phyloP scores from a whole-genome alignment of 345 rosid species.

The Zanthoxylum bungeanum region DNA sequence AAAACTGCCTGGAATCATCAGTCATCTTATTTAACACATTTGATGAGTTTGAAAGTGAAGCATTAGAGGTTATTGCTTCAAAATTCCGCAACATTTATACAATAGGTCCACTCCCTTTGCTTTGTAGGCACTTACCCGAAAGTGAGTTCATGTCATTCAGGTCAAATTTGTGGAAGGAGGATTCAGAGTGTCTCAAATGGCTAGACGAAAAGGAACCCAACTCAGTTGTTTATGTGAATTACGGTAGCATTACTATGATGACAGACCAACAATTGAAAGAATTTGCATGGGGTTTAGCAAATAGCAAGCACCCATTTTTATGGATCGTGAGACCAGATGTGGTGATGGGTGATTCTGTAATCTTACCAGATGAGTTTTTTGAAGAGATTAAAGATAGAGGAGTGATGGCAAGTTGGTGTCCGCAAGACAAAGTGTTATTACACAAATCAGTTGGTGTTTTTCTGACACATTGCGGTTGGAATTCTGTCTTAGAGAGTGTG shows the following conservation, averaged over 20 bases:
- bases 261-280: slow-evolving; percentile 7
- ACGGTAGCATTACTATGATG: slow-evolving; percentile 27
- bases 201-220: slow-evolving; percentile 8
- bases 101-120: slow-evolving; percentile 21
- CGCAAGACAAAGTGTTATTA: slow-evolving; percentile 20
- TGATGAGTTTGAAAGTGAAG: slow-evolving; percentile 17
- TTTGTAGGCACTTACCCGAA: background rate
- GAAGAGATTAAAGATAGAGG: slow-evolving; percentile 24
- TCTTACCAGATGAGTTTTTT: slow-evolving; percentile 13
- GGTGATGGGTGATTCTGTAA: slow-evolving; percentile 3
- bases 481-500: slow-evolving; percentile 19
- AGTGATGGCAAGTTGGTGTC: slow-evolving; percentile 20
- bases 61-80: slow-evolving; percentile 10
- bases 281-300: slow-evolving; percentile 25
- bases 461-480: slow-evolving; percentile 29
- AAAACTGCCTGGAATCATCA: slow-evolving; percentile 11
- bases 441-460: slow-evolving; percentile 24
- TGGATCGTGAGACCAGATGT: slow-evolving; percentile 12
- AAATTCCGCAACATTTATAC: slow-evolving; percentile 25
- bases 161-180: slow-evolving; percentile 26
- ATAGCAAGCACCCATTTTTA: slow-evolving; percentile 12
- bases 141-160: background rate
- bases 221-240: slow-evolving; percentile 27
- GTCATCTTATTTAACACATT: slow-evolving; percentile 29
- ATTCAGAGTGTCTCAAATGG: slow-evolving; percentile 24